These are phyloP conservation scores for Geotrichum europaeum DNA, from an alignment of 1,139 yeast species.

Conservation along the genomic window DNA sequence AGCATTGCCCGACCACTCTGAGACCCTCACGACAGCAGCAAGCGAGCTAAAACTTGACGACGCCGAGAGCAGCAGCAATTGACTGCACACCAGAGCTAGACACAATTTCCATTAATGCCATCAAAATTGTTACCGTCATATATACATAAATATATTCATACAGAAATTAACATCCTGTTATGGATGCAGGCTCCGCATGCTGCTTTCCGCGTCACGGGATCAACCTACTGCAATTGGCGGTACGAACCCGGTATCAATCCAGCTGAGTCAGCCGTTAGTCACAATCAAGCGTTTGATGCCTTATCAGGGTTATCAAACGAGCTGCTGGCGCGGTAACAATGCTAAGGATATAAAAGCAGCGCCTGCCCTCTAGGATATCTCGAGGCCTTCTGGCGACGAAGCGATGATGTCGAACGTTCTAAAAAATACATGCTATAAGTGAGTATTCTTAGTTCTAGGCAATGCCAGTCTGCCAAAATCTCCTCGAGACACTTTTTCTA, in stretches of 20 bases:
- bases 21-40: neutral
- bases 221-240: neutral
- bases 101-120: neutral
- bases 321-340: neutral
- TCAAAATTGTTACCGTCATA: neutral
- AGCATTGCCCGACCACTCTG: neutral
- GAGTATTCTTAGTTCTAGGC: neutral
- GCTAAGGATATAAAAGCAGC: neutral
- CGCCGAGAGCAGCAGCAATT: neutral
- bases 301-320: neutral
- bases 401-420: neutral
- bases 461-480: neutral
- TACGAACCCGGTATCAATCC: neutral
- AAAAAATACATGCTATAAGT: slow-evolving; percentile 8
- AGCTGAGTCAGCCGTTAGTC: neutral
- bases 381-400: neutral
- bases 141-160: neutral
- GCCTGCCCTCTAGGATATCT: neutral
- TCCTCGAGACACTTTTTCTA: neutral
- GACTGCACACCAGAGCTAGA: neutral
- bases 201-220: neutral
- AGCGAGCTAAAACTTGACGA: neutral
- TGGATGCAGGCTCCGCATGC: neutral
- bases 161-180: no score
- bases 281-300: neutral